These are phyloP conservation scores for Hypoxylon sp. DNA, from an alignment of 2,329 filamentous ascomycete genomes.

Conservation along the genomic window DNA sequence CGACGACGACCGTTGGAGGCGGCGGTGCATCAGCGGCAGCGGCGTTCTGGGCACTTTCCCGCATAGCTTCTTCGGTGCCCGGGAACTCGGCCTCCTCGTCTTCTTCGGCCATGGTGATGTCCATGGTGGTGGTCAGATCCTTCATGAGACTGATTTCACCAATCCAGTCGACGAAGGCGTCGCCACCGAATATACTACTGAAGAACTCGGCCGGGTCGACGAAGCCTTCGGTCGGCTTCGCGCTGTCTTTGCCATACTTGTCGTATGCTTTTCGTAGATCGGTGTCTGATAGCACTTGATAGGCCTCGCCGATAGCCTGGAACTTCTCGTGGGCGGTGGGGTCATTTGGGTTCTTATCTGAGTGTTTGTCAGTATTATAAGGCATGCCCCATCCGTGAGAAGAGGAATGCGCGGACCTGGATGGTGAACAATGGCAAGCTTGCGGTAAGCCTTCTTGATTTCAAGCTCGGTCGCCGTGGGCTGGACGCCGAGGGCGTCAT, in stretches of 20 bases:
- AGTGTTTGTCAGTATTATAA: conserved; percentile 36
- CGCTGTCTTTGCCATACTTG: conserved; percentile 95
- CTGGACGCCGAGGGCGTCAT: conserved; percentile 86
- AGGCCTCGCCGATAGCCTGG: conserved; percentile 82
- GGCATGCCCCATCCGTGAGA: background rate
- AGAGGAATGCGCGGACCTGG: conserved; percentile 68
- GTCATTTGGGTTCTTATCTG: conserved; percentile 98
- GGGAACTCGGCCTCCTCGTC: conserved; percentile 68
- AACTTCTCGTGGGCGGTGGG: conserved; percentile 94
- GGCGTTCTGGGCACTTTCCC: conserved; percentile 63
- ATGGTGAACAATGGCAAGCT: conserved; percentile 92
- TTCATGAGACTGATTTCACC: conserved; percentile 99
- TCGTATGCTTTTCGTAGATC: conserved; percentile 93
- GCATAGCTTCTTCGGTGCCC: conserved; percentile 67
- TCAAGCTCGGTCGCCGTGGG: conserved; percentile 89
- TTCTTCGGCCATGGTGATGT: conserved; percentile 89
- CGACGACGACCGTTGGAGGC: conserved; percentile 45
- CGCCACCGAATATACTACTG: conserved; percentile 96
- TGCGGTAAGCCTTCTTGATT: conserved; percentile 97
- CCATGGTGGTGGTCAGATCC: conserved; percentile 97
- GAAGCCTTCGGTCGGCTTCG: conserved; percentile 91
- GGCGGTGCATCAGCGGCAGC: conserved; percentile 31
- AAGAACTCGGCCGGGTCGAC: conserved; percentile 98
- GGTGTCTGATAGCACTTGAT: conserved; percentile 85
- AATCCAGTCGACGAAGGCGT: conserved; percentile 95